A percentile compares a stretch with the other conserved stretches of the same genome.
phyloP scores from a whole-genome alignment of 2,329 filamentous ascomycete genomes.

The Arthrinium phaeospermum region DNA sequence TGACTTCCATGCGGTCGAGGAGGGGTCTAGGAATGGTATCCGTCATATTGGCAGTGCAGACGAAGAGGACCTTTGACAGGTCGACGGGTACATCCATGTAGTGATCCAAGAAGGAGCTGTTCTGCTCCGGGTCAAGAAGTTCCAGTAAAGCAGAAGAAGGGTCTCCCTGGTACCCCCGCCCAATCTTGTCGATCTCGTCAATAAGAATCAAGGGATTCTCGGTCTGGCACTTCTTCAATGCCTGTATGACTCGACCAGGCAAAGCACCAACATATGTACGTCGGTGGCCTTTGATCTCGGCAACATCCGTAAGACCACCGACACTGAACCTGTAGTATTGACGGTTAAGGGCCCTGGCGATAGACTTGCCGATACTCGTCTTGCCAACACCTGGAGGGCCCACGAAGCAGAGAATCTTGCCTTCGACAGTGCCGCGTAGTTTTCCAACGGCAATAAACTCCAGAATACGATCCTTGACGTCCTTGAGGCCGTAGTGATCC shows the following conservation, averaged over 20 bases:
- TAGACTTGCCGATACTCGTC: conserved; percentile 98
- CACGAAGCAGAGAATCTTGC: conserved; percentile 97
- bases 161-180: conserved; percentile 93
- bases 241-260: conserved; percentile 96
- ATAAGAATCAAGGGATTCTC: conserved; percentile 97
- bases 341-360: conserved; percentile 90
- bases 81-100: conserved; percentile 99
- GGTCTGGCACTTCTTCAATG: conserved; percentile 97
- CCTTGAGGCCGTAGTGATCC: conserved; percentile 95
- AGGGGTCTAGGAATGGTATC: conserved; percentile 95
- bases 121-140: conserved; percentile 94
- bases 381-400: conserved; percentile 97
- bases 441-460: conserved; percentile 99
- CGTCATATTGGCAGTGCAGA: conserved; percentile 98
- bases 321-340: conserved; percentile 99
- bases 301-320: conserved; percentile 94
- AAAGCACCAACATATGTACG: conserved; percentile 96
- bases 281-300: conserved; percentile 97
- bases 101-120: conserved; percentile 95
- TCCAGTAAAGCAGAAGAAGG: conserved; percentile 94
- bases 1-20: conserved; percentile 97
- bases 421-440: conserved; percentile 93
- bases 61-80: conserved; percentile 95
- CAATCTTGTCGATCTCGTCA: conserved; percentile 98
- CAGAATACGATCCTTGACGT: conserved; percentile 97